Conservation (phyloP, 2,329 filamentous ascomycete species). For the Fusarium metavorans region DNA sequence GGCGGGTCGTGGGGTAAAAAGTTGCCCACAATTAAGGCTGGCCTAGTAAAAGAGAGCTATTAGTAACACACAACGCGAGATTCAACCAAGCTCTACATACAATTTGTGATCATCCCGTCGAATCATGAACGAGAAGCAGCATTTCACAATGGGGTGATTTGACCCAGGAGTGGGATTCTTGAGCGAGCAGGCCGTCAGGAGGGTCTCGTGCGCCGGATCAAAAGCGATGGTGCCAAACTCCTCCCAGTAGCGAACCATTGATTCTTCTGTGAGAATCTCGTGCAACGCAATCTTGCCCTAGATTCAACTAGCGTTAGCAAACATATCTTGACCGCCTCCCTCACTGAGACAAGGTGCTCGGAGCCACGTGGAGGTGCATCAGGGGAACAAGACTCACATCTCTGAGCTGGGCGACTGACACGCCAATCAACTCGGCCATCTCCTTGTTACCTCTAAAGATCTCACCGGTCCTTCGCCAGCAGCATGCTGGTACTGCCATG, state of each 20-base stretch:
- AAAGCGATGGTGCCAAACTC: slow-evolving; percentile 99
- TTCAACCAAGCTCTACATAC: slow-evolving; percentile 66
- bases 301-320: slow-evolving; percentile 31
- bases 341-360: slow-evolving; percentile 3
- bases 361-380: slow-evolving; percentile 11
- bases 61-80: slow-evolving; percentile 42
- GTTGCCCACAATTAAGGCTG: slow-evolving; percentile 94
- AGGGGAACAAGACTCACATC: slow-evolving; percentile 73
- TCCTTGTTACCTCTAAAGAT: slow-evolving; percentile 98
- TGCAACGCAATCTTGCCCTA: slow-evolving; percentile 95
- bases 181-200: slow-evolving; percentile 91
- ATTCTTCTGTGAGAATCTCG: slow-evolving; percentile 95
- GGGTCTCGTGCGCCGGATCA: slow-evolving; percentile 91
- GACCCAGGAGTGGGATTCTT: slow-evolving; percentile 82
- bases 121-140: slow-evolving; percentile 98
- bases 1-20: slow-evolving; percentile 87
- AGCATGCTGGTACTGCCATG: slow-evolving; percentile 98
- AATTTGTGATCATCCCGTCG: slow-evolving; percentile 95
- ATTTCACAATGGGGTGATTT: slow-evolving; percentile 81
- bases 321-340: background rate
- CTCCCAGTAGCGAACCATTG: slow-evolving; percentile 97
- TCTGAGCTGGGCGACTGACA: slow-evolving; percentile 89
- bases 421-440: slow-evolving; percentile 96
- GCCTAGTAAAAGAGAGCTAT: slow-evolving; percentile 64
- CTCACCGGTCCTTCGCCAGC: slow-evolving; percentile 95